Conservation (phyloP, 2,329 filamentous ascomycete species). For the Incumbomyces lentus region DNA sequence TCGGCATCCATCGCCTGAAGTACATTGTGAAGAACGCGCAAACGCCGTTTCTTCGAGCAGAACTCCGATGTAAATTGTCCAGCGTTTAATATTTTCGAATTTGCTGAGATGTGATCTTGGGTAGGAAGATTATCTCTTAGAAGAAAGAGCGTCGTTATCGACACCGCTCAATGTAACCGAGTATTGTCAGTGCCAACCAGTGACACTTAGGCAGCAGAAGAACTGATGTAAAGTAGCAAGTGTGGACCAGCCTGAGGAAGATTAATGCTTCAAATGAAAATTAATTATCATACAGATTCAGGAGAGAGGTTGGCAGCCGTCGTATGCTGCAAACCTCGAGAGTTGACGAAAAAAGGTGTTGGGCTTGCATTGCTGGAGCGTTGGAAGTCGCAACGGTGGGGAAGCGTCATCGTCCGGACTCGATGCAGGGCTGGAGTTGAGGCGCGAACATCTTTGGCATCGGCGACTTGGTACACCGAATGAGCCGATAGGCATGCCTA, state of each 20-base stretch:
- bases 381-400: background rate
- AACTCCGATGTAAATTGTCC: no score
- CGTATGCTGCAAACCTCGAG: background rate
- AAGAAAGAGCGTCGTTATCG: background rate
- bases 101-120: no score
- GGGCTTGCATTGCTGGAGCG: background rate
- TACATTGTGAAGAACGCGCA: background rate
- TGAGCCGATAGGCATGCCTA: background rate
- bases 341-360: background rate
- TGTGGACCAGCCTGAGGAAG: constrained; percentile 1
- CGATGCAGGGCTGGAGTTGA: background rate
- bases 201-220: background rate
- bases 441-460: background rate
- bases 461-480: background rate
- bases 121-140: no score
- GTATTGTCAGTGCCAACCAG: constrained; percentile 1
- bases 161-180: background rate
- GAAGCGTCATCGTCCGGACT: background rate
- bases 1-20: background rate
- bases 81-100: no score
- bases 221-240: background rate
- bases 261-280: constrained; percentile 1
- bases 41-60: no score
- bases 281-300: background rate
- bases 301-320: background rate